Evolutionary conservation across 257 asterid genomes (phyloP).

Genomic region (Solanum rostratum): DNA sequence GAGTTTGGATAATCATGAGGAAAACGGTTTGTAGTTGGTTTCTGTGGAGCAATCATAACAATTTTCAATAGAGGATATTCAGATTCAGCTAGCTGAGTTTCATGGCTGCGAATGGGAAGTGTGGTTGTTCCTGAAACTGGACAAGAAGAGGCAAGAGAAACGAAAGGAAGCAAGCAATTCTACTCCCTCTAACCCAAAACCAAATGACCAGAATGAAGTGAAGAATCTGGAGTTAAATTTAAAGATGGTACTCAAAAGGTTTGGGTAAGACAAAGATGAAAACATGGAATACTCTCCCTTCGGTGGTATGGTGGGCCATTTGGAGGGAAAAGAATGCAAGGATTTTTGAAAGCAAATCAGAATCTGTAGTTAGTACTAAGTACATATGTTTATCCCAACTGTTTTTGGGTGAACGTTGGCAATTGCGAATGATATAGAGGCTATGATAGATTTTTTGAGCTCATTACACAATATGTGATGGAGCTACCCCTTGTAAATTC

Average conservation of each 20-base stretch:
- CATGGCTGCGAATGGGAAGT: neutral
- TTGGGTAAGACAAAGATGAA: neutral
- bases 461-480: neutral
- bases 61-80: neutral
- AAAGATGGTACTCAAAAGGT: neutral
- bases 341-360: neutral
- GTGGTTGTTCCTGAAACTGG: neutral
- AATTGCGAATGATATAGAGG: neutral
- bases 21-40: neutral
- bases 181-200: neutral
- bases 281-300: neutral
- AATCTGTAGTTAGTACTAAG: neutral
- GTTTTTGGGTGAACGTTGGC: neutral
- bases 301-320: neutral
- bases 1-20: neutral
- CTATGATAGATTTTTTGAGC: neutral
- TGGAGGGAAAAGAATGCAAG: neutral
- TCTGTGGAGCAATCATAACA: neutral
- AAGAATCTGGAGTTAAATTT: neutral
- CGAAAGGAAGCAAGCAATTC: neutral
- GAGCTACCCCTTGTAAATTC: neutral
- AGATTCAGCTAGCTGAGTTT: neutral
- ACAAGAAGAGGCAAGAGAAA: neutral
- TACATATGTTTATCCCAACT: neutral
- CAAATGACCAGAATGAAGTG: neutral